Base-by-base conservation (phyloP, 208 protist species). In the Wallacemonas collosoma region DNA sequence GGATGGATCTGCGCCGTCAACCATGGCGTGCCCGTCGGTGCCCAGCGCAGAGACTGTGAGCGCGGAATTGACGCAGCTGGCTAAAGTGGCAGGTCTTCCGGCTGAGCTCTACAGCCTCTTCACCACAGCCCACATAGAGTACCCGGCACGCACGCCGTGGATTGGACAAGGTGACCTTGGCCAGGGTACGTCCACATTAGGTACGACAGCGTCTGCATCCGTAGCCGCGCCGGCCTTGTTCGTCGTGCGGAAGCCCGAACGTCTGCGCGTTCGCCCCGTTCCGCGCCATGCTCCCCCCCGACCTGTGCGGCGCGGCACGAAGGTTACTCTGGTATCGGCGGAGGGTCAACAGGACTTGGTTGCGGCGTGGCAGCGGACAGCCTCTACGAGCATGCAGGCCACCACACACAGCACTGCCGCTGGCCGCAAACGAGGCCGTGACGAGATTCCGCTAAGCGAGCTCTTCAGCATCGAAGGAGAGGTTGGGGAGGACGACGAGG, bases 271-370 rank as follows among this genome's bases (percentile, higher is more conserved):
- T 51, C 86, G 87, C 8, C 44, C 70, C 39, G 73, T 75, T 36
- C 82, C 74, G 40, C 79, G 76, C n/a, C 83, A 76, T 14, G 71
- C 65, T 4, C 77, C 87, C 6, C 76, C 88, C 14, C 84, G 88
- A 26, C 86, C 86, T 6, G 67, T 88, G 3, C 82, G 90, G 12
- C 77, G 87, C 14, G 90, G 90, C 2, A 86, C 87, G 8, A 92
- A 90, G 76, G 90, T 95, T 12, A 73, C 82, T 39, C 43, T 91
- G 35, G 56, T 67, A 5, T 64, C 61, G 11, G 35, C 65, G 15
- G 77, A 71, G 8, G 47, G 73, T 2, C 53, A 1, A 51, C 60
- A 44, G n/a, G 53, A 47, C 50, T 15, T 43, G 35, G n/a, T 44
- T 9, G 38, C 53, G 41, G 38, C 48, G n/a, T 14, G 38, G 63